These are phyloP conservation scores for Ambrosia hybrid DNA, from an alignment of 140 eudicot genomes.

Conservation along the genomic window DNA sequence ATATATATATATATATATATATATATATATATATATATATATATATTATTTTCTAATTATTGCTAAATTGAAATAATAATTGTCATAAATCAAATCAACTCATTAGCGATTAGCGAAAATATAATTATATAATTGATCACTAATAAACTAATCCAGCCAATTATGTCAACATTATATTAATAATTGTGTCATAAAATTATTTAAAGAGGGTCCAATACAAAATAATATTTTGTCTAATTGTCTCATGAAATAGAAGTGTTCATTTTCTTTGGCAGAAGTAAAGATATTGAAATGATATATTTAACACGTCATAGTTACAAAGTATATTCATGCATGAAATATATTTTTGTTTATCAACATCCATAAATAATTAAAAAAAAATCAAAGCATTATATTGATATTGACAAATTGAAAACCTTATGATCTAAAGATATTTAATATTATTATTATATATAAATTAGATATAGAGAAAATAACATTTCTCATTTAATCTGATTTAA, in stretches of 20 bases:
- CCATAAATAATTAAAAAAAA: neutral
- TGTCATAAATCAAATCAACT: slow-evolving; percentile 26
- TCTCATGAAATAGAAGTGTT: neutral
- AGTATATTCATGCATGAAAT: neutral
- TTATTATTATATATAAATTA: too few relatives aligned
- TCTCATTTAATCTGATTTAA: slow-evolving; percentile 4
- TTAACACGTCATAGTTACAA: neutral
- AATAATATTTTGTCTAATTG: neutral
- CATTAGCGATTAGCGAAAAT: neutral
- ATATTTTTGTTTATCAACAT: neutral
- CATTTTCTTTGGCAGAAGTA: neutral
- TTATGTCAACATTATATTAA: slow-evolving; percentile 20
- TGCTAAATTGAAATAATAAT: slow-evolving; percentile 5
- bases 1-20: too few relatives aligned
- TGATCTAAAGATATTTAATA: too few relatives aligned
- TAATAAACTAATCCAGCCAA: slow-evolving; percentile 22
- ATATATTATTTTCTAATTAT: neutral
- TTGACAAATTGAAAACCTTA: too few relatives aligned
- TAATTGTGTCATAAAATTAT: slow-evolving; percentile 11
- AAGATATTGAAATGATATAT: neutral
- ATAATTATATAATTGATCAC: slow-evolving; percentile 16
- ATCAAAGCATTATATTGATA: too few relatives aligned
- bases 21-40: too few relatives aligned
- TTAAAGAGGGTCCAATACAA: slow-evolving; percentile 6
- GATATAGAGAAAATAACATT: neutral